These are phyloP conservation scores for Lepidium africanum DNA, from an alignment of 345 rosid species.

Conservation along the genomic window DNA sequence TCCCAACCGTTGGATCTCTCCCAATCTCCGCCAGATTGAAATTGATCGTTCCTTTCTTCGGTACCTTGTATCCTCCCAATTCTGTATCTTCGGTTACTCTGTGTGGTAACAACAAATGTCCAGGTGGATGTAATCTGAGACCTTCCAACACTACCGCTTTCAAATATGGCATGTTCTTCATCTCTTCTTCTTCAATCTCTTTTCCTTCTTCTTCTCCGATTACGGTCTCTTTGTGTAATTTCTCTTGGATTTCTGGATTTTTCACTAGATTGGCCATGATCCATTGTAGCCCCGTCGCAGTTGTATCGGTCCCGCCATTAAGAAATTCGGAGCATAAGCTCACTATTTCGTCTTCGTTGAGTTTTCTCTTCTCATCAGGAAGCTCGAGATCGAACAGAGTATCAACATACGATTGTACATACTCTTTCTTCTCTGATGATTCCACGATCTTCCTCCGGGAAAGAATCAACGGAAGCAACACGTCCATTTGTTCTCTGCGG, in stretches of 20 bases:
- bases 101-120: neutral
- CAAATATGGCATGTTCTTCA: neutral
- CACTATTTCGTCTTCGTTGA: slow-evolving; percentile 4
- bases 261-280: too few relatives aligned
- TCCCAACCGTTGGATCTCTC: slow-evolving; percentile 24
- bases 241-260: neutral
- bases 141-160: slow-evolving; percentile 13
- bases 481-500: neutral
- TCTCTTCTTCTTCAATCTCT: neutral
- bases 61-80: slow-evolving; percentile 3
- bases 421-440: neutral
- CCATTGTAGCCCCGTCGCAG: too few relatives aligned
- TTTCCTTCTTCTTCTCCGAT: neutral
- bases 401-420: slow-evolving; percentile 11
- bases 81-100: neutral
- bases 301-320: too few relatives aligned
- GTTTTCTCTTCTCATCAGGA: slow-evolving; percentile 7
- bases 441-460: neutral
- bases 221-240: slow-evolving; percentile 4
- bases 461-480: slow-evolving; percentile 12
- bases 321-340: neutral
- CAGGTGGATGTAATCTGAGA: slow-evolving; percentile 1
- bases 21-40: slow-evolving; percentile 15
- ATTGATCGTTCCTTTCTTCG: slow-evolving; percentile 12
- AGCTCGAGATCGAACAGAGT: slow-evolving; percentile 13